Evolutionary conservation across 1,284 basidiomycete species (phyloP).

Genomic region (Cutaneotrichosporon sp.): DNA sequence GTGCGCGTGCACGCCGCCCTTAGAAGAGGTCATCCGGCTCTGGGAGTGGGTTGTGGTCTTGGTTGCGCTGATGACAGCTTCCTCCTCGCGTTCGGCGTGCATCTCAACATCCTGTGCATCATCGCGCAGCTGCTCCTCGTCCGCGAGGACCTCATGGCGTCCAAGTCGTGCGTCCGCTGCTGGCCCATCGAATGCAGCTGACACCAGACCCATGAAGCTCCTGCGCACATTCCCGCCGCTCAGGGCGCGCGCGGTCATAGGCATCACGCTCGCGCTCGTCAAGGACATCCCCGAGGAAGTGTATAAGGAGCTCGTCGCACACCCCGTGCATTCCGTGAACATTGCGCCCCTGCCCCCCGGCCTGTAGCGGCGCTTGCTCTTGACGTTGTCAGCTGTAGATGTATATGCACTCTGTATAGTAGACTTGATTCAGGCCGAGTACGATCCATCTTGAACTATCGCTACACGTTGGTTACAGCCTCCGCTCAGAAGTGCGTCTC

Average conservation of each 20-base stretch:
- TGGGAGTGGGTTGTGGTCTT: constrained; percentile 69
- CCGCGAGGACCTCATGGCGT: constrained; percentile 81
- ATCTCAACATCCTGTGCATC: constrained; percentile 92
- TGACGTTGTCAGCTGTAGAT: background rate
- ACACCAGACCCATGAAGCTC: constrained; percentile 82
- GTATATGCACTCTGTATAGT: background rate
- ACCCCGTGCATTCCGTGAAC: constrained; percentile 58
- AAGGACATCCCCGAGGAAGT: constrained; percentile 85
- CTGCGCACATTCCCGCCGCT: constrained; percentile 92
- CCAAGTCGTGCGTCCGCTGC: constrained; percentile 66
- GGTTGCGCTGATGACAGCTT: constrained; percentile 58
- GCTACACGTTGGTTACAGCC: background rate
- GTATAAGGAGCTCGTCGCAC: constrained; percentile 84
- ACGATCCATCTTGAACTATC: background rate
- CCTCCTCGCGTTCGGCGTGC: constrained; percentile 90
- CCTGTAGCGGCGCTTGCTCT: background rate
- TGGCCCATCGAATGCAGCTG: too few species aligned
- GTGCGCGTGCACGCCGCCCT: constrained; percentile 93
- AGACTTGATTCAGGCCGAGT: too few species aligned
- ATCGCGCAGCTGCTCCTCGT: constrained; percentile 92
- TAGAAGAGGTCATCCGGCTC: constrained; percentile 87
- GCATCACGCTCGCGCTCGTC: constrained; percentile 88
- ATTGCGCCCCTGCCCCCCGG: constrained; percentile 6
- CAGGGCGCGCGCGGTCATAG: constrained; percentile 81
- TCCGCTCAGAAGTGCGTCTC: background rate